These are phyloP conservation scores for Hymenoscyphus salicellus DNA, from an alignment of 2,329 filamentous ascomycete species.

Conservation along the genomic window DNA sequence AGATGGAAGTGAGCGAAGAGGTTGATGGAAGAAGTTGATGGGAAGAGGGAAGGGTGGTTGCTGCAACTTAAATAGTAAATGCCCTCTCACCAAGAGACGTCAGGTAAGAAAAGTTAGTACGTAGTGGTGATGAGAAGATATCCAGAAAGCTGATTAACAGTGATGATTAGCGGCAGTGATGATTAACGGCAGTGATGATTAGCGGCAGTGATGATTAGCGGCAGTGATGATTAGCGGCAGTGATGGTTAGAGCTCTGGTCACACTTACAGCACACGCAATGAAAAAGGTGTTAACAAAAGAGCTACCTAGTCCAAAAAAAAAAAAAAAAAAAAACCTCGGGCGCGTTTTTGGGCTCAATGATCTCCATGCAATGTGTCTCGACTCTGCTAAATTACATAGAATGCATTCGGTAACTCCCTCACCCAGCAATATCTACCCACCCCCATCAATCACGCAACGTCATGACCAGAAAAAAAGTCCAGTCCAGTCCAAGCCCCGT, in stretches of 20 bases:
- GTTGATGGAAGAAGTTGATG: no score
- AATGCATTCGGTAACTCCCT: slow-evolving; percentile 10
- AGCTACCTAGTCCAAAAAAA: slow-evolving; percentile 2
- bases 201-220: not conserved
- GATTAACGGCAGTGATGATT: no score
- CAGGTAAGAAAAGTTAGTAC: no score
- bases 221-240: not conserved
- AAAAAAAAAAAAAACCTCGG: no score
- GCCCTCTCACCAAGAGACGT: no score
- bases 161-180: not conserved
- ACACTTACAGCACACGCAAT: not conserved
- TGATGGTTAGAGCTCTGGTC: not conserved
- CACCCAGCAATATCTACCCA: not conserved
- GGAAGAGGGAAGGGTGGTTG: no score
- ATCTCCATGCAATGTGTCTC: slow-evolving; percentile 21
- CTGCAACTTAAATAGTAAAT: no score
- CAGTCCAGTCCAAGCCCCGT: not conserved
- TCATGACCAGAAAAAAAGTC: not conserved
- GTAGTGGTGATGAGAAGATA: no score
- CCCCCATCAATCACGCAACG: not conserved
- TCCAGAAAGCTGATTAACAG: no score
- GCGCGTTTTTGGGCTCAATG: slow-evolving; percentile 3
- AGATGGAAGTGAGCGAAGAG: no score
- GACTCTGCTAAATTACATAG: slow-evolving; percentile 21
- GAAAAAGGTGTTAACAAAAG: not conserved